These are phyloP conservation scores for Ustulina deusta DNA, from an alignment of 2,329 filamentous ascomycete genomes.

Conservation along the genomic window DNA sequence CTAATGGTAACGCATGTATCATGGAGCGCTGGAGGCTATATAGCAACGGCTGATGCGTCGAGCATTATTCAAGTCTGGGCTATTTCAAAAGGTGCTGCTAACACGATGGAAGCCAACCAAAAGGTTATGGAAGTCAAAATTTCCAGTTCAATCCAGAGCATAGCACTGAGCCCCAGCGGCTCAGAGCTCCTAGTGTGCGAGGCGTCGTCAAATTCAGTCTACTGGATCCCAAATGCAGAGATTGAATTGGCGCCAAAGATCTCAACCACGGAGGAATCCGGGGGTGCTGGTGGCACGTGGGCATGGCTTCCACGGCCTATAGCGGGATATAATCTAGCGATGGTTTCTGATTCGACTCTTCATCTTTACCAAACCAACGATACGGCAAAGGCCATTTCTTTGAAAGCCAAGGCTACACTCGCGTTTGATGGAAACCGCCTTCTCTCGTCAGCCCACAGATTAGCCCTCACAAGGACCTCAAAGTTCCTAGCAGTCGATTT, in stretches of 20 bases:
- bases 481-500: constrained; percentile 15
- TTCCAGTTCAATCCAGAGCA: background rate
- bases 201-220: constrained; percentile 7
- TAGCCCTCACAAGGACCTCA: constrained; percentile 7
- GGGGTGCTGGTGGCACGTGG: background rate
- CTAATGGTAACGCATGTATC: constrained; percentile 17
- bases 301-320: constrained; percentile 20
- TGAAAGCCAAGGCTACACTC: constrained; percentile 13
- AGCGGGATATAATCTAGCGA: background rate
- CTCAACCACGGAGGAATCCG: background rate
- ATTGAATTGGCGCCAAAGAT: background rate
- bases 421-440: background rate
- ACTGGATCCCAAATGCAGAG: constrained; percentile 8
- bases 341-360: constrained; percentile 11
- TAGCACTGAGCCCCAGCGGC: constrained; percentile 16
- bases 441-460: background rate
- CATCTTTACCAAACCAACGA: constrained; percentile 6
- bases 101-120: constrained; percentile 2
- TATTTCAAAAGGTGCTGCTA: background rate
- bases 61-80: constrained; percentile 15
- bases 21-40: constrained; percentile 20
- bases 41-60: constrained; percentile 25
- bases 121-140: constrained; percentile 7
- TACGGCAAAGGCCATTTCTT: background rate
- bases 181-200: constrained; percentile 15